phyloP scores from a whole-genome alignment of 2,329 filamentous ascomycete species.

The Penicillium janthinellum region DNA sequence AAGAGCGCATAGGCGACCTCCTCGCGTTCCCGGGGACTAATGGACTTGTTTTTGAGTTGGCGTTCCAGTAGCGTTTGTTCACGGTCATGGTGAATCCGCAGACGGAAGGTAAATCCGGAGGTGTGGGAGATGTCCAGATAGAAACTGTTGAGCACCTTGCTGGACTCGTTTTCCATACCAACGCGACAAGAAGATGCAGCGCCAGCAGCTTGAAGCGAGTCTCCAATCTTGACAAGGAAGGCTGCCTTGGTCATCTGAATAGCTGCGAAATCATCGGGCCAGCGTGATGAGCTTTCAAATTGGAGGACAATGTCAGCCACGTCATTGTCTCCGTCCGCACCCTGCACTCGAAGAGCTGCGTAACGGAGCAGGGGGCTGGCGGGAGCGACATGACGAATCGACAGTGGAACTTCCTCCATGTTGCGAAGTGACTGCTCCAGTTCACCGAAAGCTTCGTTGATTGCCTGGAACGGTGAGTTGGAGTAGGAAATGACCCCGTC shows the following conservation, averaged over 20 bases:
- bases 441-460: slow-evolving; percentile 69
- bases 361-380: slow-evolving; percentile 74
- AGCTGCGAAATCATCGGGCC: slow-evolving; percentile 87
- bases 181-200: slow-evolving; percentile 66
- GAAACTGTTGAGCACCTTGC: slow-evolving; percentile 71
- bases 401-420: slow-evolving; percentile 83
- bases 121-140: slow-evolving; percentile 81
- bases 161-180: slow-evolving; percentile 75
- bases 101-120: slow-evolving; percentile 72
- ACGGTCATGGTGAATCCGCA: slow-evolving; percentile 86
- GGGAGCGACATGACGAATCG: slow-evolving; percentile 76
- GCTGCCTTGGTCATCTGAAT: slow-evolving; percentile 95
- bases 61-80: slow-evolving; percentile 80
- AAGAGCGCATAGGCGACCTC: slow-evolving; percentile 70
- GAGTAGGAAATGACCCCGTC: slow-evolving; percentile 47
- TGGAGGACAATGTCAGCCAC: slow-evolving; percentile 81
- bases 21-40: slow-evolving; percentile 67
- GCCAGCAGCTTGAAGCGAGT: slow-evolving; percentile 67
- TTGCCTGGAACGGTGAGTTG: slow-evolving; percentile 62
- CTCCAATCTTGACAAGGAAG: slow-evolving; percentile 73
- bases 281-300: slow-evolving; percentile 89
- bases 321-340: slow-evolving; percentile 24
- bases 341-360: slow-evolving; percentile 52
- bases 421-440: slow-evolving; percentile 76
- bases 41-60: slow-evolving; percentile 71